Evolutionary conservation across 108 stramenopile genomes (phyloP), one percentile per base, ranked within the genome.

Genomic region (Nitzschia sp.): DNA sequence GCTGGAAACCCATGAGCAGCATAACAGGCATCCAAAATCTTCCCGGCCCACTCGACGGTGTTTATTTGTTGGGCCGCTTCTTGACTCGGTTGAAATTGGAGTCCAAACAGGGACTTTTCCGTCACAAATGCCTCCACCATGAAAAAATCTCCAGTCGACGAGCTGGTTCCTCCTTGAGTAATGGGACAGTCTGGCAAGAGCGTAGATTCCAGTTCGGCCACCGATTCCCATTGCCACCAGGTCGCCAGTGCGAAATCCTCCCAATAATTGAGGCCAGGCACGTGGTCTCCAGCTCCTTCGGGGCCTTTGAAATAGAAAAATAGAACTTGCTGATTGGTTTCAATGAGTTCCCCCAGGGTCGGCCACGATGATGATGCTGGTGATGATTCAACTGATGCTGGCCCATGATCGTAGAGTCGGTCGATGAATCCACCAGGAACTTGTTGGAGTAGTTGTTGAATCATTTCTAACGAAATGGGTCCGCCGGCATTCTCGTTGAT

Each of bases 221-320:
- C 66, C 0, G 59, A 63, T 23, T 55, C 50, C 53, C 79, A 83
- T 16, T 69, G 56, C 56, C 65, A 91, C 35, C 68, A 58, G 1
- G 85, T 89, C 41, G 84, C 78, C 4, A 62, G 63, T 6, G 79
- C 78, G 45, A 86, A 85, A 9, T 68, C 57, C 41, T 63, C 77
- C 45, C 56, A 71, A 56, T 68, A 72, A 57, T 85, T 75, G 38
- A 91, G 66, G 11, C 81, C 77, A 2, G 33, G 15, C 6, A 77
- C 73, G 56, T 77, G 77, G n/a, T 52, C 62, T 3, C 52, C 53
- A 31, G 30, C 23, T 11, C 82, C 68, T 36, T 81, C 61, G 11
- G 73, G 78, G n/a, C 81, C 83, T 57, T 78, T 73, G 61, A 75
- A 73, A 25, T 83, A 73, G 48, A 91, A 91, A 8, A 85, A 58